These are phyloP conservation scores for Fusarium sp. DNA, from an alignment of 2,329 filamentous ascomycete species.

Conservation along the genomic window DNA sequence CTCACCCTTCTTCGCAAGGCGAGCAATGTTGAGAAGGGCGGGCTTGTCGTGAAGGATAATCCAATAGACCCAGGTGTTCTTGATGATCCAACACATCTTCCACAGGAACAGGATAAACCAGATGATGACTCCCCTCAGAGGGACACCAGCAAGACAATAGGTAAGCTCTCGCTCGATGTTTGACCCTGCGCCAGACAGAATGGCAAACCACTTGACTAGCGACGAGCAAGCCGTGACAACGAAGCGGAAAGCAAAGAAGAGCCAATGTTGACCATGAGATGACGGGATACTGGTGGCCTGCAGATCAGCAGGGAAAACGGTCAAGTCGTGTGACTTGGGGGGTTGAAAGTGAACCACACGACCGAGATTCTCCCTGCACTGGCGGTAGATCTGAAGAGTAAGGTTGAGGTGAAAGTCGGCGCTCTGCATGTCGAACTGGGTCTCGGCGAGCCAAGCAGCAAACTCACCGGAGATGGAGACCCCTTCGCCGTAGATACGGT, in stretches of 20 bases:
- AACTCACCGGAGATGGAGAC: slow-evolving; percentile 9
- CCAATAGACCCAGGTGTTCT: slow-evolving; percentile 30
- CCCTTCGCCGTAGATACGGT: slow-evolving; percentile 11
- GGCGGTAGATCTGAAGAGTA: slow-evolving; percentile 15
- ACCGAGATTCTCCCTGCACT: slow-evolving; percentile 8
- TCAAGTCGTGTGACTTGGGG: neutral
- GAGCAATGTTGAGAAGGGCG: slow-evolving; percentile 16
- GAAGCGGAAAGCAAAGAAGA: neutral
- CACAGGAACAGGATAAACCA: slow-evolving; percentile 9
- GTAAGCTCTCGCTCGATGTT: slow-evolving; percentile 25
- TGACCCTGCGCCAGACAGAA: slow-evolving; percentile 19
- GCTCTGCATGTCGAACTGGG: slow-evolving; percentile 9
- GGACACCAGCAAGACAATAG: slow-evolving; percentile 7
- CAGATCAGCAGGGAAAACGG: neutral
- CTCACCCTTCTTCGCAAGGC: slow-evolving; percentile 23
- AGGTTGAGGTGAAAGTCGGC: slow-evolving; percentile 20
- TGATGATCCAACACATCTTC: slow-evolving; percentile 13
- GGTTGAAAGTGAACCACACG: neutral
- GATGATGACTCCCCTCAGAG: neutral
- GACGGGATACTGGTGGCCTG: neutral
- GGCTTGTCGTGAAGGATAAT: slow-evolving; percentile 21
- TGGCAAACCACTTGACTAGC: slow-evolving; percentile 26
- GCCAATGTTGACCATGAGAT: neutral
- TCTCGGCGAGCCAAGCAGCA: slow-evolving; percentile 1
- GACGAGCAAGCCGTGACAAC: neutral